These are phyloP conservation scores for Penicillium maclennaniae DNA, from an alignment of 495 filamentous ascomycete species.

Conservation along the genomic window DNA sequence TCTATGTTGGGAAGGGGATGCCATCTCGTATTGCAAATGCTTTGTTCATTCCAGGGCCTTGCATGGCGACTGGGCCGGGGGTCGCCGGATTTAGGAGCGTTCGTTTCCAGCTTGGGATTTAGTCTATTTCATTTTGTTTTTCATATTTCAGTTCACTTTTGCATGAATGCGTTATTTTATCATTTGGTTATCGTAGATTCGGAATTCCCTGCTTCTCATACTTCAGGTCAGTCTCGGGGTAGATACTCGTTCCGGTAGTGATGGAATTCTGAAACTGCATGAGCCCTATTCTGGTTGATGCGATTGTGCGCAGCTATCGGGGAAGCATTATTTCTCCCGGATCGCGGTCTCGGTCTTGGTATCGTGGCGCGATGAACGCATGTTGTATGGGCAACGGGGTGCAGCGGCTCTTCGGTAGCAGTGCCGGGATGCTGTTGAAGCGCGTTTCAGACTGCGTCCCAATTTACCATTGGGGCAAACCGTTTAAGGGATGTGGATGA, in stretches of 20 bases:
- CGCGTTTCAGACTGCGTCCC: conserved; percentile 22
- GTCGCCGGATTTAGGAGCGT: not conserved
- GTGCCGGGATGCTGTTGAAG: conserved; percentile 2
- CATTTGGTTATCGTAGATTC: no score
- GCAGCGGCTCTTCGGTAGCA: conserved; percentile 15
- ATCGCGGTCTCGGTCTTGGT: not conserved
- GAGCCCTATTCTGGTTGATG: not conserved
- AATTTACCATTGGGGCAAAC: conserved; percentile 8
- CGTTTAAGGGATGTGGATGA: conserved; percentile 12
- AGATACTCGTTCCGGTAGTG: not conserved
- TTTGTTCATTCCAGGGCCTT: not conserved
- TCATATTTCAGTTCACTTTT: no score
- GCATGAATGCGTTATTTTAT: no score
- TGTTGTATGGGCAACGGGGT: conserved; percentile 24
- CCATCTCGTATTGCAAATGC: not conserved
- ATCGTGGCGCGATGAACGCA: not conserved
- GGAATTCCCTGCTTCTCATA: not conserved
- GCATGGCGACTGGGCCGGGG: not conserved
- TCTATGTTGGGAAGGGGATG: conserved; percentile 1
- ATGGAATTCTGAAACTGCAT: not conserved
- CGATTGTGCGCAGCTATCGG: not conserved
- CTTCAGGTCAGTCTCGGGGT: not conserved
- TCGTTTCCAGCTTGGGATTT: no score
- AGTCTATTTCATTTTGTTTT: not conserved
- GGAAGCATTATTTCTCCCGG: not conserved